Base-by-base conservation (phyloP, 495 filamentous ascomycete genomes). In the Annulohypoxylon maeteangense region DNA sequence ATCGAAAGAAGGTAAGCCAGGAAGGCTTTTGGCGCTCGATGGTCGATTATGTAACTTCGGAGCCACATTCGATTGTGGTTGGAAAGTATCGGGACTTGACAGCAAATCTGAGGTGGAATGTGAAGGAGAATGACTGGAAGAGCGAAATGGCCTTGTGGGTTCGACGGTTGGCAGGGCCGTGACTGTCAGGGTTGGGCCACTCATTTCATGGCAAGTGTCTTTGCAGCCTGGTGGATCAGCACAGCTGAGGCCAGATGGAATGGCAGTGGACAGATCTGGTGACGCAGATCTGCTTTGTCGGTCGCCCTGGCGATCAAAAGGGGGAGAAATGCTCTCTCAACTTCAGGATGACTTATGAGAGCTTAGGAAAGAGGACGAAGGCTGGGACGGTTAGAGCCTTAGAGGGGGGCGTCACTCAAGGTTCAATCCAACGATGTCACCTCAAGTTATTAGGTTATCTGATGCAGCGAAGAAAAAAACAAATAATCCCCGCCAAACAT, bases 121-220 rank as follows among this genome's bases (percentile, higher is more conserved):
- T 44, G 81, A 79, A 67, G 72, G 53, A 27, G 58, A 67, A 60
- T 34, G 65, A 58, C 50, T 69, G 38, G 70, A 53, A 34, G 75
- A 57, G 45, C 74, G 76, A 59, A 79, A 80, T 36, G 80, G 70
- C 59, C 75, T 72, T 58, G 71, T 72, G 42, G 78, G 64, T 57
- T 83, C 78, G 74, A 80, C 79, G 72, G 81, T 76, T 71, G 79
- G 72, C 67, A 75, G 51, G 60, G 57, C 76, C 74, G 79, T 78
- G 75, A 78, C 78, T 70, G 80, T 76, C 75, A 81, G 63, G 44
- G 76, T 80, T 57, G 79, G 60, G 29, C 81, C 81, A 74, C 72
- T 80, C 83, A 85, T 85, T 74, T 78, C 82, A 84, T 83, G 78
- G 78, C 81, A 75, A 56, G 75, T 70, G 61, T 65, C 65, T 65